Evolutionary conservation across 2,329 filamentous ascomycete genomes (phyloP).

Genomic region (Pyrenochaeta sp.): DNA sequence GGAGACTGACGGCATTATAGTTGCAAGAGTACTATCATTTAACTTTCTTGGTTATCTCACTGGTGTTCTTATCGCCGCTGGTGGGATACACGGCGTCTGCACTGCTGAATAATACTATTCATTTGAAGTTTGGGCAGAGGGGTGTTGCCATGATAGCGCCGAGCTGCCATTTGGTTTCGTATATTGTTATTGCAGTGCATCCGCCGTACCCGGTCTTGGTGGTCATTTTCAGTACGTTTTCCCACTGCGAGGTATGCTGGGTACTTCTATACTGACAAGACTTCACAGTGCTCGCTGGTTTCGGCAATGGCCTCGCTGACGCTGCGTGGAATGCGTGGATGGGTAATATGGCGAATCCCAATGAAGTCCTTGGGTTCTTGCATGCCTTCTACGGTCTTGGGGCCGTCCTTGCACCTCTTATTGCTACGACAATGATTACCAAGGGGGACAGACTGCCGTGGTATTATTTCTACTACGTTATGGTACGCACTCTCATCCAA

Average conservation of each 20-base stretch:
- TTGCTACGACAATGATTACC: conserved; percentile 76
- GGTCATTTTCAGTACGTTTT: conserved; percentile 59
- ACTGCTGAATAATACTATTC: conserved; percentile 69
- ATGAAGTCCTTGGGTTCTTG: conserved; percentile 76
- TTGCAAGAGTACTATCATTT: conserved; percentile 69
- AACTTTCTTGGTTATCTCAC: conserved; percentile 68
- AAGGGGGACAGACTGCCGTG: conserved; percentile 65
- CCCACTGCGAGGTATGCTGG: not conserved
- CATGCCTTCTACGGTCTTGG: conserved; percentile 77
- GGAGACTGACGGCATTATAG: conserved; percentile 39
- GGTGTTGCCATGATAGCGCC: conserved; percentile 74
- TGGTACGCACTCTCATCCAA: conserved; percentile 59
- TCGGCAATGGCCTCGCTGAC: conserved; percentile 74
- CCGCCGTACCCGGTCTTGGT: conserved; percentile 74
- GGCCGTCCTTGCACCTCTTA: conserved; percentile 71
- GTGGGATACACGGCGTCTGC: conserved; percentile 70
- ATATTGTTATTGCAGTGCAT: conserved; percentile 70
- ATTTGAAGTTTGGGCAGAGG: conserved; percentile 71
- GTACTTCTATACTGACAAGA: not conserved
- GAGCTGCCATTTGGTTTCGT: conserved; percentile 68
- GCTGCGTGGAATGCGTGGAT: conserved; percentile 66
- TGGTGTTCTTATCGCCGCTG: conserved; percentile 72
- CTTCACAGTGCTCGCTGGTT: conserved; percentile 63
- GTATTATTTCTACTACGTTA: conserved; percentile 79
- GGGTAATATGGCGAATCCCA: conserved; percentile 76